Evolutionary conservation across 257 asterid species (phyloP).

Genomic region (Phtheirospermum japonicum): DNA sequence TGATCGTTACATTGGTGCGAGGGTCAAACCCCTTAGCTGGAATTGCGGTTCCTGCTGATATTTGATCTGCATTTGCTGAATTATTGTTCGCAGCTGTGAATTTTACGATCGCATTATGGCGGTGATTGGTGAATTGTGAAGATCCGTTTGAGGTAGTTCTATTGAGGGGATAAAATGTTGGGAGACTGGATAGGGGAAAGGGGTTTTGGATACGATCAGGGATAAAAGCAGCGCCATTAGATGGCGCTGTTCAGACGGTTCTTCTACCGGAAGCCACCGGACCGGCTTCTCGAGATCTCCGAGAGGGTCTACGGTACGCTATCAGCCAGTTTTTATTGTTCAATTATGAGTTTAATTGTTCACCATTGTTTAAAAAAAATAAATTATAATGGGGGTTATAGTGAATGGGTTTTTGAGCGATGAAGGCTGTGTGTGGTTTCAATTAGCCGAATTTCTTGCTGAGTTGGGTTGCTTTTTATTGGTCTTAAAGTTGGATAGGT

Average conservation of each 20-base stretch:
- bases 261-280: slow-evolving; percentile 99
- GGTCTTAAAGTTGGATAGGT: slow-evolving; percentile 19
- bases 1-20: slow-evolving; percentile 1
- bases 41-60: slow-evolving; percentile 19
- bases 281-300: slow-evolving; percentile 98
- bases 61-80: slow-evolving; percentile 31
- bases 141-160: slow-evolving; percentile 41
- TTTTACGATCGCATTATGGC: slow-evolving; percentile 31
- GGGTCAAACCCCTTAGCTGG: slow-evolving; percentile 19
- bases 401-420: slow-evolving; percentile 15
- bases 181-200: slow-evolving; percentile 30
- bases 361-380: slow-evolving; percentile 20
- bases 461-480: slow-evolving; percentile 18
- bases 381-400: slow-evolving; percentile 8
- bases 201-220: slow-evolving; percentile 63
- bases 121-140: slow-evolving; percentile 32
- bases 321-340: slow-evolving; percentile 8
- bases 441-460: slow-evolving; percentile 14
- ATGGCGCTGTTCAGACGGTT: slow-evolving; percentile 99
- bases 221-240: slow-evolving; percentile 82
- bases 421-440: slow-evolving; percentile 20
- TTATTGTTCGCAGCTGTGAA: slow-evolving; percentile 8
- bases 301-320: slow-evolving; percentile 95
- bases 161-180: slow-evolving; percentile 29
- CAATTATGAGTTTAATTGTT: slow-evolving; percentile 20